phyloP scores from a whole-genome alignment of 306 rosid species.

The Cucurbita moschata region DNA sequence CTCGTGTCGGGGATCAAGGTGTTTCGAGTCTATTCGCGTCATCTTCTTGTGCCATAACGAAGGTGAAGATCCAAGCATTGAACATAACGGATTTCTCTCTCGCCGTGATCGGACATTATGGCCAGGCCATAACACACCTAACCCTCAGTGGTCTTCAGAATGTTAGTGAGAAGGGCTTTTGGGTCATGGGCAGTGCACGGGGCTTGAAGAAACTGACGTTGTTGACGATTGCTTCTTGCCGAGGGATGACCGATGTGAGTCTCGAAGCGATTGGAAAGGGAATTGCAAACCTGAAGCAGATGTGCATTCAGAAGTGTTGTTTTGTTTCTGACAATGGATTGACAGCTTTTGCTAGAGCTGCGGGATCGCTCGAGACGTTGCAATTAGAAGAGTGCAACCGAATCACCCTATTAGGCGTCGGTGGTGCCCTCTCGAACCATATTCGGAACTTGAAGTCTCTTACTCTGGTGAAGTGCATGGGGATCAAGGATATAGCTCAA shows the following conservation, averaged over 20 bases:
- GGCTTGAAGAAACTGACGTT: constrained; percentile 57
- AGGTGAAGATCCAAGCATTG: constrained; percentile 74
- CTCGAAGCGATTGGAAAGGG: constrained; percentile 76
- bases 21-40: constrained; percentile 59
- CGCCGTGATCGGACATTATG: constrained; percentile 86
- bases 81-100: constrained; percentile 87
- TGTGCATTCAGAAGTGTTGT: constrained; percentile 74
- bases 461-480: constrained; percentile 6
- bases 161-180: constrained; percentile 73
- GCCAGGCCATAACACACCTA: constrained; percentile 50
- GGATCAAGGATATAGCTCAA: constrained; percentile 6
- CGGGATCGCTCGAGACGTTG: constrained; percentile 62
- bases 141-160: constrained; percentile 52
- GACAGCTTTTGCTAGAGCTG: constrained; percentile 49
- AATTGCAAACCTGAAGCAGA: constrained; percentile 61
- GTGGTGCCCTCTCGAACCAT: constrained; percentile 37
- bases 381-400: constrained; percentile 93
- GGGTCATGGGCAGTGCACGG: constrained; percentile 85
- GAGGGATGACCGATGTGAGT: constrained; percentile 75
- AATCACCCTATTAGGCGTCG: constrained; percentile 58
- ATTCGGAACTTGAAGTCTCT: constrained; percentile 6
- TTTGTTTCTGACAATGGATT: constrained; percentile 68
- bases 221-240: constrained; percentile 51
- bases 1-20: constrained; percentile 89
- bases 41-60: constrained; percentile 38